phyloP scores from a whole-genome alignment of 306 rosid species.

The Glycyrrhiza uralensis region DNA sequence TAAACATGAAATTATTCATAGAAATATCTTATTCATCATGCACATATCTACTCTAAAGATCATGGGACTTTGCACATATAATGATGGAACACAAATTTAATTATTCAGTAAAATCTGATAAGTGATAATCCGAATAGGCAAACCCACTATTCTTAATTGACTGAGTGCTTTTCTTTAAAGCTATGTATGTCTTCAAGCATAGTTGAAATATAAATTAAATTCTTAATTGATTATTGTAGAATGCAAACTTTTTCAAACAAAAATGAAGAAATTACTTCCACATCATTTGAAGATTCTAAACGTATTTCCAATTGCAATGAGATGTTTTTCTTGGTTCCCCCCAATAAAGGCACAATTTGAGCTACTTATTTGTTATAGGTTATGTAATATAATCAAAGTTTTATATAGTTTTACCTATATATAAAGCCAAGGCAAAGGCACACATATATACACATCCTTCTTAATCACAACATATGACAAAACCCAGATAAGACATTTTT shows the following conservation, averaged over 20 bases:
- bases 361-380: too few relatives aligned
- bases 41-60: background rate
- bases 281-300: too few relatives aligned
- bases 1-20: conserved; percentile 32
- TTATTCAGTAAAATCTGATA: background rate
- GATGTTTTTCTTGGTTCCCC: too few relatives aligned
- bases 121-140: background rate
- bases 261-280: background rate
- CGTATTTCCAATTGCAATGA: too few relatives aligned
- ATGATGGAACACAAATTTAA: background rate
- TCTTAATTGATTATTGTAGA: background rate
- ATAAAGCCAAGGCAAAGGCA: background rate
- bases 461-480: background rate
- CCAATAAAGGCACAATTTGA: too few relatives aligned
- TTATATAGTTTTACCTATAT: background rate
- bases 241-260: background rate
- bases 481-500: background rate
- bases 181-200: conserved; percentile 41
- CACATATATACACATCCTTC: background rate
- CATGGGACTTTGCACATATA: background rate
- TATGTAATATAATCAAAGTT: background rate
- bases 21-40: background rate
- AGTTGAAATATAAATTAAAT: conserved; percentile 13
- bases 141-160: conserved; percentile 54
- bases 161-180: conserved; percentile 48